Evolutionary conservation across 148 eudicot genomes (phyloP), one percentile per base, ranked within the genome.

Genomic region (Fallopia convolvulus): DNA sequence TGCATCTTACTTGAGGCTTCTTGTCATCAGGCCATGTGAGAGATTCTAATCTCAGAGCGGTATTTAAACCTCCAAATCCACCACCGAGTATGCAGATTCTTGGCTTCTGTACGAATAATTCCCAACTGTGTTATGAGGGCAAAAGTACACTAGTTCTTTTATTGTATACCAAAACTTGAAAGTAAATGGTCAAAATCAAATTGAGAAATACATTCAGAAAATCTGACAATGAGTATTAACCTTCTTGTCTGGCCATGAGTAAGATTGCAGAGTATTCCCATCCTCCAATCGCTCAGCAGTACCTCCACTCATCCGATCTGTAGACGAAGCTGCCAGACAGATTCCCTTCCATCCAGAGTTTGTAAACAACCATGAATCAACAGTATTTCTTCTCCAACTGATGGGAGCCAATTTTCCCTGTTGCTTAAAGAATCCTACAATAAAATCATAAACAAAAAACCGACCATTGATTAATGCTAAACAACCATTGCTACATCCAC

Each of bases 61-160:
- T 95, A 83, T 95, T 93, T 21, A 95, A 82, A 75, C 99, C 99
- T 77, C 99, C 99, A 83, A 95, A 93, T 52, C 99, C 99, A 83
- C 98, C 99, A 72, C 99, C 99, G 26, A 95, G 81, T 80, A 95
- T 95, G 92, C 99, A 95, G 41, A 95, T 89, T 82, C 97, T 91
- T 40, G 99, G 98, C 79, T 80, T 91, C 99, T 95, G 90, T 60
- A 81, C 65, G 49, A 55, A 77, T 8, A 11, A 68, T 68, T 68
- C 20, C 46, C 50, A 14, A 21, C 52, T n/a, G 14, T 8, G 4
- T 44, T 18, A 42, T 39, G 40, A 42, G 32, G 70, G 3, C 10
- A 63, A 26, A 63, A 63, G 39, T 63, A 12, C 15, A 3, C 70
- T 26, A 32, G 17, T 63, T 36, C 70, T 39, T 46, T 58, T 58